These are phyloP conservation scores for Lolium perenne DNA, from an alignment of 176 grass and related monocot genomes.

Conservation along the genomic window DNA sequence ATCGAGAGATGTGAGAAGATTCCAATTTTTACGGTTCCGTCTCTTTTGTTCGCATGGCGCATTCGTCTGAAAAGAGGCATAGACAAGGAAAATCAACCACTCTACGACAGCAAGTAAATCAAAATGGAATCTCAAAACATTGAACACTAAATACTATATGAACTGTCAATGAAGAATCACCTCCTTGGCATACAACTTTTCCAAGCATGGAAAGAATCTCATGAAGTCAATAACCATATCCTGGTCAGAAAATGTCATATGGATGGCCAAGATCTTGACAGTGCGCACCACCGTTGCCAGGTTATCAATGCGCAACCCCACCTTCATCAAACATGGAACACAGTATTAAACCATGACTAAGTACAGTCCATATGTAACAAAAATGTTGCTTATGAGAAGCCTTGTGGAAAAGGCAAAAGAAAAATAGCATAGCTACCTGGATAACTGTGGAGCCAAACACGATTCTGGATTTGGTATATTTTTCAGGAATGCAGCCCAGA, in stretches of 20 bases:
- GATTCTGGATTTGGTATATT: no score
- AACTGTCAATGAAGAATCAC: background rate
- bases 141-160: background rate
- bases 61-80: background rate
- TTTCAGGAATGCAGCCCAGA: no score
- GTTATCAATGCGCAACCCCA: background rate
- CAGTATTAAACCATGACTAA: background rate
- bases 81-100: background rate
- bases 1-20: background rate
- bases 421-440: no score
- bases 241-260: background rate
- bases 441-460: no score
- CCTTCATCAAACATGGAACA: background rate
- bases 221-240: no score
- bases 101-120: background rate
- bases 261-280: background rate
- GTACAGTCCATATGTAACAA: background rate
- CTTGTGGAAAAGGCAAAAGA: no score
- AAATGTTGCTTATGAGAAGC: background rate
- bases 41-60: background rate
- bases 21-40: background rate
- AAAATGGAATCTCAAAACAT: background rate
- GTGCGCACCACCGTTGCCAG: background rate
- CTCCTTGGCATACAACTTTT: constrained; percentile 34
- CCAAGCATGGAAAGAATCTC: constrained; percentile 8